Evolutionary conservation across 768 basidiomycete genomes (phyloP).

Genomic region (Gyrodon lividus): DNA sequence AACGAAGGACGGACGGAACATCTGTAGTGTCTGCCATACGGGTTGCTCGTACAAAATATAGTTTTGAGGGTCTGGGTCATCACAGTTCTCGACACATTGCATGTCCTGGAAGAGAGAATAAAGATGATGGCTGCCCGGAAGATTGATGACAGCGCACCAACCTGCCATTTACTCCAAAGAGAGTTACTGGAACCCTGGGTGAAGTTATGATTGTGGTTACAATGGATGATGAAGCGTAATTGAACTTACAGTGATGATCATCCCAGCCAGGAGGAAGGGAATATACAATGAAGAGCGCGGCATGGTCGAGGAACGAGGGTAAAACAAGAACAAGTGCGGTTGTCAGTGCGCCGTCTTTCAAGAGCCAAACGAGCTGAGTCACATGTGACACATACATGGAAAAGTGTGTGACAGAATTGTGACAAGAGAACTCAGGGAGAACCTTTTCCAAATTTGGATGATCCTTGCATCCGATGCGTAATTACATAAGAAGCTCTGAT

Average conservation of each 20-base stretch:
- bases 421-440: slow-evolving; percentile 6
- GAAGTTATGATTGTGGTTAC: slow-evolving; percentile 8
- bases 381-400: slow-evolving; percentile 7
- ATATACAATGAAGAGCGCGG: slow-evolving; percentile 60
- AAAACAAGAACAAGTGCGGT: slow-evolving; percentile 1
- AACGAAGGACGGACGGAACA: slow-evolving; percentile 66
- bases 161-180: slow-evolving; percentile 84
- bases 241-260: slow-evolving; percentile 78
- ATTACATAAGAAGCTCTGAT: slow-evolving; percentile 3
- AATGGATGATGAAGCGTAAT: too few species aligned
- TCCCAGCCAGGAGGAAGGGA: slow-evolving; percentile 82
- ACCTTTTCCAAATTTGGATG: neutral
- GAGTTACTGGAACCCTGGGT: slow-evolving; percentile 75
- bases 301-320: slow-evolving; percentile 43
- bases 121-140: neutral
- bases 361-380: too few species aligned
- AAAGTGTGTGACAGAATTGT: slow-evolving; percentile 16
- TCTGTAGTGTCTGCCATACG: slow-evolving; percentile 89
- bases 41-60: slow-evolving; percentile 90
- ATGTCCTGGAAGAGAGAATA: slow-evolving; percentile 61
- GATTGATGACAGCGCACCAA: slow-evolving; percentile 22
- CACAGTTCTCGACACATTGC: slow-evolving; percentile 97
- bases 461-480: neutral
- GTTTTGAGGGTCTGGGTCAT: slow-evolving; percentile 53
- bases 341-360: too few species aligned